phyloP scores from a whole-genome alignment of 345 rosid species.

The Gossypium anomalum region DNA sequence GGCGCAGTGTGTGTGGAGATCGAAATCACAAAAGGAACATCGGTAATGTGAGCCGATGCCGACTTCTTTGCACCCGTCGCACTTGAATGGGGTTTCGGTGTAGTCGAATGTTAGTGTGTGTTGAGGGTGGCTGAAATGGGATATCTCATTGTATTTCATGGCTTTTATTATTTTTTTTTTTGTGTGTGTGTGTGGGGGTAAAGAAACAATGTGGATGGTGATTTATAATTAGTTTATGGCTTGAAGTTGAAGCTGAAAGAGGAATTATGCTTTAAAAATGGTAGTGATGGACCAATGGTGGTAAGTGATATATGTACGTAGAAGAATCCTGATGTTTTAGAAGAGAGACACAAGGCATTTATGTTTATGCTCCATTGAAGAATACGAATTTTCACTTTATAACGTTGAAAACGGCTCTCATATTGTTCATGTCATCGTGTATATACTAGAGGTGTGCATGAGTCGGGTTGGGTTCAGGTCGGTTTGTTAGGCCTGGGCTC shows the following conservation, averaged over 20 bases:
- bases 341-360: conserved; percentile 37
- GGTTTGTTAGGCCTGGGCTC: accelerated
- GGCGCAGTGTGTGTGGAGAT: conserved; percentile 86
- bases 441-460: too few species aligned
- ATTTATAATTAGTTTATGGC: conserved; percentile 23
- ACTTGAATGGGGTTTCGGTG: conserved; percentile 77
- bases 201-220: neutral
- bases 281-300: conserved; percentile 31
- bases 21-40: conserved; percentile 62
- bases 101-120: conserved; percentile 59
- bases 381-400: conserved; percentile 38
- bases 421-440: neutral
- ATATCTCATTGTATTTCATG: conserved; percentile 71
- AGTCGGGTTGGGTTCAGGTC: too few species aligned
- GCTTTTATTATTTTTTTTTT: too few species aligned
- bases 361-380: conserved; percentile 26
- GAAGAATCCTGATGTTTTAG: neutral
- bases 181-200: neutral
- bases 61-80: conserved; percentile 91
- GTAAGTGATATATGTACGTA: conserved; percentile 25
- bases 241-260: conserved; percentile 38
- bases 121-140: conserved; percentile 73
- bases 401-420: neutral
- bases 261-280: conserved; percentile 43
- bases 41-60: conserved; percentile 82